These are phyloP conservation scores for Triticum monococcum DNA, from an alignment of 176 grass and related monocot genomes.

Conservation along the genomic window DNA sequence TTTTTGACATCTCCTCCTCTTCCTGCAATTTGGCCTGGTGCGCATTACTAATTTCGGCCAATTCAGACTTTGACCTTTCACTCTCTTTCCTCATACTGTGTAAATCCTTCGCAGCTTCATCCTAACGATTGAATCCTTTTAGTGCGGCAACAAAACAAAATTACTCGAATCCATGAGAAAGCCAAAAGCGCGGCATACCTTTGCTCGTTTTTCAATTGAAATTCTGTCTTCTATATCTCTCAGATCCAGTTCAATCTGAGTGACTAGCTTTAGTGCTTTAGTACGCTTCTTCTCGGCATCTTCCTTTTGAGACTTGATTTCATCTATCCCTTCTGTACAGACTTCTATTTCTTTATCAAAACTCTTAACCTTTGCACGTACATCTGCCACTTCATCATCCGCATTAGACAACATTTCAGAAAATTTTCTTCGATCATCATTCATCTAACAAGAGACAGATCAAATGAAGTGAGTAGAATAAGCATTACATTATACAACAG, in stretches of 20 bases:
- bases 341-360: constrained; percentile 74
- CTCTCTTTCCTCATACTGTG: constrained; percentile 66
- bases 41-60: constrained; percentile 60
- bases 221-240: constrained; percentile 85
- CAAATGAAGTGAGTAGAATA: constrained; percentile 4
- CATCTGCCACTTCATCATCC: constrained; percentile 67
- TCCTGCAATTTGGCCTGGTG: constrained; percentile 74
- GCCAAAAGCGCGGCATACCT: constrained; percentile 44
- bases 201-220: constrained; percentile 54
- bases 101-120: constrained; percentile 76
- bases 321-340: constrained; percentile 66
- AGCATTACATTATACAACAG: not conserved
- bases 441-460: constrained; percentile 53
- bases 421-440: constrained; percentile 69
- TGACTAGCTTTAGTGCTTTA: constrained; percentile 63
- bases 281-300: constrained; percentile 62
- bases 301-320: constrained; percentile 65
- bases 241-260: constrained; percentile 84
- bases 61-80: constrained; percentile 70
- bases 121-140: constrained; percentile 43
- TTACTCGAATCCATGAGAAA: constrained; percentile 5
- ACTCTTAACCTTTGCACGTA: constrained; percentile 62
- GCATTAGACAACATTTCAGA: constrained; percentile 68
- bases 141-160: not conserved
- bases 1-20: constrained; percentile 88